Evolutionary conservation across 2,329 filamentous ascomycete species (phyloP), one percentile per base, ranked within the genome.

Genomic region (Parafenestella ontariensis): DNA sequence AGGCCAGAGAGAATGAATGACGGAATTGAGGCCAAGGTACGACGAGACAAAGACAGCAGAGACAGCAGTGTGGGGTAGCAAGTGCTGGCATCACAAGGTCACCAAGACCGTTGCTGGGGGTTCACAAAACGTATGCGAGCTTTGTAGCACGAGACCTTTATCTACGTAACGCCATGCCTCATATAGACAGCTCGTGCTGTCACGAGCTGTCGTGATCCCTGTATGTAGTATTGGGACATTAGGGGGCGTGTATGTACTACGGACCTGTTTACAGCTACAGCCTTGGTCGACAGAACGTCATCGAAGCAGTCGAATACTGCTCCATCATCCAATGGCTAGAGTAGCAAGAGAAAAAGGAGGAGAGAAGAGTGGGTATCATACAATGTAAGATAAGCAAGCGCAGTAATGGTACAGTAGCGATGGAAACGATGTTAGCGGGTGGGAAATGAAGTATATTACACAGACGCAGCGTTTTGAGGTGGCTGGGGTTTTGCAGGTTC

Each of bases 31-130:
- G 34, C n/a, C 23, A 37, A 47, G 49, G 37, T 24, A 17, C 36
- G 24, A 50, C 23, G 45, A 11, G 11, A 47, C 36, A 33, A 21
- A 43, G 29, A 39, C n/a, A 36, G 26, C 20, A 41, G 21, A 41
- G 39, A 39, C n/a, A 46, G 40, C 13, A 24, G 29, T 46, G 52
- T 55, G 52, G 52, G 52, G 52, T 41, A 46, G 46, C 8, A 29
- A 43, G 24, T 43, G 41, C n/a, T 43, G 51, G n/a, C 48, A 42
- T 18, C 31, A 46, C 46, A 13, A 42, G 11, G 36, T 36, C 24
- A 34, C 29, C n/a, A 20, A 44, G 45, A 49, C 34, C n/a, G 18
- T 15, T 43, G 28, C 24, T 43, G 15, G 46, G 46, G 21, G 34
- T 52, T 33, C 33, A 23, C 17, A 33, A 18, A 7, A 15, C 20